Base-by-base conservation (phyloP, 2,329 filamentous ascomycete genomes). In the Ramularia endophylla region DNA sequence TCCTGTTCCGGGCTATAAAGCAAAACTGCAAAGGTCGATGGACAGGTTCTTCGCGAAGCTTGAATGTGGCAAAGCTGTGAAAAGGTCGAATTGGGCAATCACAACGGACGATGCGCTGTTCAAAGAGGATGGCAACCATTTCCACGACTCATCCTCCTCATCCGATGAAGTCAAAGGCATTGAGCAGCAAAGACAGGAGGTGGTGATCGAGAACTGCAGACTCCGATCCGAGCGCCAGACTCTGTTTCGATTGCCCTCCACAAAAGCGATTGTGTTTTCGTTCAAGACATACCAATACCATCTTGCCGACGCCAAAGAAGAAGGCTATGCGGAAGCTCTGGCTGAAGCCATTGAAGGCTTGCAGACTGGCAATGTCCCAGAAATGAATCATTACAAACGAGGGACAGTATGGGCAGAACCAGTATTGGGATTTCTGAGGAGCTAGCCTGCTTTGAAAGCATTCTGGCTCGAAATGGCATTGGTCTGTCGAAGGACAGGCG, bases 211-310 rank as follows among this genome's bases (percentile, higher is more conserved):
- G 18, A 63, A 71, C 45, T 66, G 62, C 25, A 51, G 64, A 18
- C 40, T 83, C 16, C 65, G 79, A 3, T 75, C 69, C 48, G 79
- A 83, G 59, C 64, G 77, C 22, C 79, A 83, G 64, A 78, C 75
- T 1, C 58, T 83, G 25, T 77, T 81, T 62, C 68, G 79, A 1
- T 57, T 83, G 18, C 76, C 76, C 3, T 48, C 61, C 35, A 73
- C 68, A 0, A 65, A 66, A 38, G 77, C 75, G 6, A 36, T 82
- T 15, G 68, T 81, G 0, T 83, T 83, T 61, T 69, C 66, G 0
- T 77, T 81, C 57, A 79, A 81, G 59, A 82, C 79, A 12, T 82
- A 80, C 58, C 62, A 70, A 43, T 81, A 82, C 58, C 68, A 69
- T 2, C 57, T 83, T 6, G 51, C 52, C 28, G 66, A 77, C 37